These are phyloP conservation scores for Candida neerlandica DNA, from an alignment of 1,139 yeast species.

Conservation along the genomic window DNA sequence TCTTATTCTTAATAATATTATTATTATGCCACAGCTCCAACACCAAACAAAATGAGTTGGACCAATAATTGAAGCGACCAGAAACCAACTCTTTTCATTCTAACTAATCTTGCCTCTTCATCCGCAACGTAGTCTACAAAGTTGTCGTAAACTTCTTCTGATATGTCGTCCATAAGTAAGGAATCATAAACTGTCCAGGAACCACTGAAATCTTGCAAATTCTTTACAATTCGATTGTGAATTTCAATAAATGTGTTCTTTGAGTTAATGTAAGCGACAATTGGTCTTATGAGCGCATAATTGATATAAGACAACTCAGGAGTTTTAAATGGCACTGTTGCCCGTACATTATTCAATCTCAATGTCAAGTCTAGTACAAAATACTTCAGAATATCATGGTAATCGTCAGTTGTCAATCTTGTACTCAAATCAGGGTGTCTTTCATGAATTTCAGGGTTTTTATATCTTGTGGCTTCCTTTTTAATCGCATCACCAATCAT, in stretches of 20 bases:
- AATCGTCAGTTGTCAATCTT: constrained; percentile 28
- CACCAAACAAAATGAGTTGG: constrained; percentile 78
- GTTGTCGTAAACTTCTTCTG: constrained; percentile 87
- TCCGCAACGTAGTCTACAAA: constrained; percentile 87
- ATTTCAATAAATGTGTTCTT: constrained; percentile 88
- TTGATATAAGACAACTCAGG: constrained; percentile 84
- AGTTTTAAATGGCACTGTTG: constrained; percentile 83
- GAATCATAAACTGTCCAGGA: constrained; percentile 97
- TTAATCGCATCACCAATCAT: constrained; percentile 43
- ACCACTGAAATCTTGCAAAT: constrained; percentile 41
- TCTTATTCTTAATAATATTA: neutral
- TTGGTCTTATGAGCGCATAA: constrained; percentile 89
- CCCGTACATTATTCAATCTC: constrained; percentile 80
- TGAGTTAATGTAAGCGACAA: constrained; percentile 92
- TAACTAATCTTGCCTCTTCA: constrained; percentile 70
- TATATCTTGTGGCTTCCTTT: constrained; percentile 42
- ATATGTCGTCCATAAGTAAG: constrained; percentile 85
- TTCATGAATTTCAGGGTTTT: constrained; percentile 37
- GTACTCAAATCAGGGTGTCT: constrained; percentile 34
- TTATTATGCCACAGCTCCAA: constrained; percentile 50
- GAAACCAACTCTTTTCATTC: constrained; percentile 85
- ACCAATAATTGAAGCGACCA: constrained; percentile 89
- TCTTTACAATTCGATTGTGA: constrained; percentile 73
- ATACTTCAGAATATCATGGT: constrained; percentile 48
- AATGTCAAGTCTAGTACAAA: constrained; percentile 79